Percentiles rank a stretch among this genome's conserved stretches.
phyloP scores from a whole-genome alignment of 2,329 filamentous ascomycete genomes.

The Ascochyta lentis region DNA sequence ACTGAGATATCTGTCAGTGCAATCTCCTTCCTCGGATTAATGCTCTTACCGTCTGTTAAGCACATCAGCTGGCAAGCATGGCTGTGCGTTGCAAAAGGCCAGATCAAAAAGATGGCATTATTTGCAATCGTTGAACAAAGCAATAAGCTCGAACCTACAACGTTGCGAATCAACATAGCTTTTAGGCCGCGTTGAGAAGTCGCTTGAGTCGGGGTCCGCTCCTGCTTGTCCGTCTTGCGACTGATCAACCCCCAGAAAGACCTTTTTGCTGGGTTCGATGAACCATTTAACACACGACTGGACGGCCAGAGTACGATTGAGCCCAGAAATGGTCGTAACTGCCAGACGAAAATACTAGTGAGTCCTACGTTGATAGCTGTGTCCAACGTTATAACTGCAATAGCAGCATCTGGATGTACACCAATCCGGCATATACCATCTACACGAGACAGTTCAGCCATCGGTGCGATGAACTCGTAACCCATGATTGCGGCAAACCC shows the following conservation, averaged over 20 bases:
- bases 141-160: slow-evolving; percentile 40
- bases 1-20: slow-evolving; percentile 16
- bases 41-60: slow-evolving; percentile 46
- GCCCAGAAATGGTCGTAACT: slow-evolving; percentile 37
- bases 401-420: slow-evolving; percentile 35
- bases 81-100: slow-evolving; percentile 36
- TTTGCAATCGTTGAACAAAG: slow-evolving; percentile 46
- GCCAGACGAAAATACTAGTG: slow-evolving; percentile 45
- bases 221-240: not conserved
- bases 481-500: slow-evolving; percentile 32
- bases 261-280: not conserved
- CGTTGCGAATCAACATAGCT: slow-evolving; percentile 31
- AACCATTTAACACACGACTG: not conserved
- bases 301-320: not conserved
- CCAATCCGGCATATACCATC: slow-evolving; percentile 47
- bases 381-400: slow-evolving; percentile 44
- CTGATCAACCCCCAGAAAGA: not conserved
- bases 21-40: too few relatives aligned
- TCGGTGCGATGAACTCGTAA: slow-evolving; percentile 33
- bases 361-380: slow-evolving; percentile 42
- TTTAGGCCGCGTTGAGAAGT: slow-evolving; percentile 21
- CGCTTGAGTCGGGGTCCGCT: not conserved
- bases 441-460: slow-evolving; percentile 29
- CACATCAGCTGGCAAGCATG: slow-evolving; percentile 50
- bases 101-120: slow-evolving; percentile 38